These are phyloP conservation scores for Pseudogymnoascus sp. DNA, from an alignment of 2,329 filamentous ascomycete species.

Conservation along the genomic window DNA sequence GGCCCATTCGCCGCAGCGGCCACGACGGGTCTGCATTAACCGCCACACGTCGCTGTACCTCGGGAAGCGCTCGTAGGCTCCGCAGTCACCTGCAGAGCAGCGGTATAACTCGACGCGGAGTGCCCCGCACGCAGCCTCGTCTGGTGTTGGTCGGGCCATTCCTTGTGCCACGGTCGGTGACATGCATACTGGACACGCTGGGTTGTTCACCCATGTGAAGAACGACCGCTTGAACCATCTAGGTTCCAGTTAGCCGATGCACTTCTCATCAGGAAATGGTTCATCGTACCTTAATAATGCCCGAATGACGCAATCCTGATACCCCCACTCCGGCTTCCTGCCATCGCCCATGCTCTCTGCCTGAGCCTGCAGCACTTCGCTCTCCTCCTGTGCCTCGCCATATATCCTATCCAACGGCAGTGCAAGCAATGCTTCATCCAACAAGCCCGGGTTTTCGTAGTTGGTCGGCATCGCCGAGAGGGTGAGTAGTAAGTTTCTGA, in stretches of 20 bases:
- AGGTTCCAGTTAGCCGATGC: conserved; percentile 16
- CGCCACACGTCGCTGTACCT: conserved; percentile 94
- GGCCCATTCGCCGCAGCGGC: conserved; percentile 90
- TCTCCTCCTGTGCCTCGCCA: conserved; percentile 87
- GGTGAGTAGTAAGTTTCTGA: conserved; percentile 74
- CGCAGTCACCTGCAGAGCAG: conserved; percentile 70
- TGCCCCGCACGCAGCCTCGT: conserved; percentile 83
- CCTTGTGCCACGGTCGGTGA: conserved; percentile 77
- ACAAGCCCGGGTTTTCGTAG: conserved; percentile 90
- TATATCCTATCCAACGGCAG: conserved; percentile 90
- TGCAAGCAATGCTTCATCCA: conserved; percentile 82
- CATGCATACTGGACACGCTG: conserved; percentile 71
- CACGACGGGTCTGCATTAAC: conserved; percentile 75
- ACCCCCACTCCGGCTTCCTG: conserved; percentile 82
- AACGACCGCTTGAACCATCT: conserved; percentile 96
- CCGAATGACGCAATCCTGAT: conserved; percentile 92
- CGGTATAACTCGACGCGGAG: conserved; percentile 82
- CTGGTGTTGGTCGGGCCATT: conserved; percentile 75
- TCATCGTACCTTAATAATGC: conserved; percentile 67
- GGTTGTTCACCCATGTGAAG: conserved; percentile 96
- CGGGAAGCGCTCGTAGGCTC: conserved; percentile 79
- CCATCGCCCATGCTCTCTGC: conserved; percentile 80
- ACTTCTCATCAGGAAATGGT: conserved; percentile 11
- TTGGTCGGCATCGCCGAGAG: conserved; percentile 83
- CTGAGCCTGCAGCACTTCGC: conserved; percentile 77